A percentile compares a stretch with the other conserved stretches of the same genome.
phyloP scores from a whole-genome alignment of 495 filamentous ascomycete genomes.

The Cenococcum geophilum region DNA sequence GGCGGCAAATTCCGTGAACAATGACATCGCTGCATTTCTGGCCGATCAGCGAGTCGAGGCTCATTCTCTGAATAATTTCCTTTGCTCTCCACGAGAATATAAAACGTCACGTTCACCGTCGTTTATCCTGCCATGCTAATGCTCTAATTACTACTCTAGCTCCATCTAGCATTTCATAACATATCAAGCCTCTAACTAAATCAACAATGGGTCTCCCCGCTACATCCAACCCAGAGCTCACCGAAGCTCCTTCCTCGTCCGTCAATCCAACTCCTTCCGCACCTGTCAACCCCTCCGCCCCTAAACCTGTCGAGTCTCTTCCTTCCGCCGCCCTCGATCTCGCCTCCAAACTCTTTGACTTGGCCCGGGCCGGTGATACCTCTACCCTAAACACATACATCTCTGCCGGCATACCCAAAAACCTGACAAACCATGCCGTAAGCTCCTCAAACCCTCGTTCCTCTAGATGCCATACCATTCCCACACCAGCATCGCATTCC shows the following conservation, averaged over 20 bases:
- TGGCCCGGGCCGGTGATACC: conserved; percentile 36
- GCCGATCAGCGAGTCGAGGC: neutral
- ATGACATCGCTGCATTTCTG: neutral
- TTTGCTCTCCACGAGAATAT: neutral
- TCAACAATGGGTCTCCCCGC: neutral
- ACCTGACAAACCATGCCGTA: conserved; percentile 38
- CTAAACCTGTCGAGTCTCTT: conserved; percentile 21
- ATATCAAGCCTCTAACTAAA: neutral
- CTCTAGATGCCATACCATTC: neutral
- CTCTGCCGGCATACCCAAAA: conserved; percentile 38
- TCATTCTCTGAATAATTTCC: neutral
- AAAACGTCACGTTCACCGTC: neutral
- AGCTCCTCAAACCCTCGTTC: neutral
- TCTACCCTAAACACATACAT: conserved; percentile 32
- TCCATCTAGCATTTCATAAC: neutral
- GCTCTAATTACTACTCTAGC: neutral
- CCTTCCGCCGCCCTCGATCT: conserved; percentile 41
- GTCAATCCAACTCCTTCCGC: neutral
- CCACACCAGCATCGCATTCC: too few relatives aligned
- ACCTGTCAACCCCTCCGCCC: neutral
- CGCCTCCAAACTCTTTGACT: conserved; percentile 40
- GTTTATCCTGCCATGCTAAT: neutral
- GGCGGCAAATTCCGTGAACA: neutral
- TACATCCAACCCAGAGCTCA: neutral
- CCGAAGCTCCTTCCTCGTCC: neutral